These are phyloP conservation scores for Suaeda aralocaspica DNA, from an alignment of 148 eudicot genomes.

Conservation along the genomic window DNA sequence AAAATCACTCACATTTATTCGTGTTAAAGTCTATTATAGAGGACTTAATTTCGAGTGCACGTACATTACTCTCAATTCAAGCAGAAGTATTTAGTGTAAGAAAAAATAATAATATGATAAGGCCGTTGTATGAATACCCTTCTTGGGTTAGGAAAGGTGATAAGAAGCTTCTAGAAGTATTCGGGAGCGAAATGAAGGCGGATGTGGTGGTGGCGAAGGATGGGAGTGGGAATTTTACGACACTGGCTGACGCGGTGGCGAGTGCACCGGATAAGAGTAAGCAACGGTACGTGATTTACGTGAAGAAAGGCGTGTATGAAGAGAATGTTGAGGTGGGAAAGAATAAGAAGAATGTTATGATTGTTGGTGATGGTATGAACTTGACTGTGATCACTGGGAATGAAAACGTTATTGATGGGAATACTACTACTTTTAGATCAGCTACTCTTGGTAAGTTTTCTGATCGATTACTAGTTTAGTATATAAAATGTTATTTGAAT, in stretches of 20 bases:
- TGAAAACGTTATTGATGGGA: conserved; percentile 25
- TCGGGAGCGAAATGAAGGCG: background rate
- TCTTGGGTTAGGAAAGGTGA: conserved; percentile 19
- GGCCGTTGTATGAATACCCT: conserved; percentile 2
- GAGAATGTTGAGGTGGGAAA: conserved; percentile 29
- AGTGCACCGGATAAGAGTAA: conserved; percentile 22
- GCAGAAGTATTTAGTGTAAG: background rate
- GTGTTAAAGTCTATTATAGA: conserved; percentile 21
- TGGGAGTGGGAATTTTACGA: conserved; percentile 31
- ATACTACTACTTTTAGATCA: conserved; percentile 20
- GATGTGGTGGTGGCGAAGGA: conserved; percentile 33
- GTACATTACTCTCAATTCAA: conserved; percentile 24
- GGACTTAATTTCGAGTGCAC: conserved; percentile 6
- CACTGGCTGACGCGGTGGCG: conserved; percentile 27
- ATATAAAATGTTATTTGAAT: too few species aligned
- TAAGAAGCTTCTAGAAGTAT: conserved; percentile 22
- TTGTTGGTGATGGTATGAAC: conserved; percentile 30
- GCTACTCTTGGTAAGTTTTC: conserved; percentile 27
- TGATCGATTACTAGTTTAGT: too few species aligned
- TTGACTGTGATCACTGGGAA: conserved; percentile 25
- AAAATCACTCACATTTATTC: conserved; percentile 10
- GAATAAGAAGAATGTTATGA: conserved; percentile 27
- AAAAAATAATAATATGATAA: background rate
- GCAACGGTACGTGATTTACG: conserved; percentile 25
- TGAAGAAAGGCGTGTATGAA: conserved; percentile 27